Percentiles rank a stretch among this genome's conserved stretches.
Evolutionary conservation across 768 basidiomycete genomes (phyloP).

Genomic region (Mycena rosella): DNA sequence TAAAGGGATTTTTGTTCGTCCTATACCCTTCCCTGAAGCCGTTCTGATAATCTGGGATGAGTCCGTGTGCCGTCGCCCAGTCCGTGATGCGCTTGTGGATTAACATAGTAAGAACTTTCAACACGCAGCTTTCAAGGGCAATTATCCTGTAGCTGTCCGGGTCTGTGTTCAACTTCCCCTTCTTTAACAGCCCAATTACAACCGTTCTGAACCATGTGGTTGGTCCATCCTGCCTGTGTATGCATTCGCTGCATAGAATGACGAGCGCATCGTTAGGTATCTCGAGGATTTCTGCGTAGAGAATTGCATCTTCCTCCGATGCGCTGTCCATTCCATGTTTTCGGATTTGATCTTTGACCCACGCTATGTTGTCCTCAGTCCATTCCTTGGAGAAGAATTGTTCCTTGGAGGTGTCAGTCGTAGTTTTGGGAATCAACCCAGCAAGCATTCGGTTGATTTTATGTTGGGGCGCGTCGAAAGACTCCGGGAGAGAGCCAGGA

Average conservation of each 20-base stretch:
- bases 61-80: conserved; percentile 27
- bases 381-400: neutral
- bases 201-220: neutral
- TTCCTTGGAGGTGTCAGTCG: conserved; percentile 22
- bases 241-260: neutral
- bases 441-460: neutral
- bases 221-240: neutral
- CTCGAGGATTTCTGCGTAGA: neutral
- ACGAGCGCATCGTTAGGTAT: neutral
- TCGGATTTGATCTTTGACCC: too few species aligned
- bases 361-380: neutral
- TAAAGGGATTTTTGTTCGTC: conserved; percentile 44
- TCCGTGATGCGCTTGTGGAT: conserved; percentile 21
- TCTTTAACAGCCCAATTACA: conserved; percentile 1
- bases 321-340: too few species aligned
- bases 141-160: conserved; percentile 4
- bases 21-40: conserved; percentile 42
- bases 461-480: conserved; percentile 12
- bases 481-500: neutral
- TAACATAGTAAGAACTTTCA: conserved; percentile 5
- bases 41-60: conserved; percentile 46
- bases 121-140: neutral
- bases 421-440: conserved; percentile 1
- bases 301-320: too few species aligned
- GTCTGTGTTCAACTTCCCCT: conserved; percentile 33